Percentiles rank a stretch among this genome's conserved stretches.
Conservation (phyloP, 805 yeast genomes). For the Wickerhamiella dianesei region DNA sequence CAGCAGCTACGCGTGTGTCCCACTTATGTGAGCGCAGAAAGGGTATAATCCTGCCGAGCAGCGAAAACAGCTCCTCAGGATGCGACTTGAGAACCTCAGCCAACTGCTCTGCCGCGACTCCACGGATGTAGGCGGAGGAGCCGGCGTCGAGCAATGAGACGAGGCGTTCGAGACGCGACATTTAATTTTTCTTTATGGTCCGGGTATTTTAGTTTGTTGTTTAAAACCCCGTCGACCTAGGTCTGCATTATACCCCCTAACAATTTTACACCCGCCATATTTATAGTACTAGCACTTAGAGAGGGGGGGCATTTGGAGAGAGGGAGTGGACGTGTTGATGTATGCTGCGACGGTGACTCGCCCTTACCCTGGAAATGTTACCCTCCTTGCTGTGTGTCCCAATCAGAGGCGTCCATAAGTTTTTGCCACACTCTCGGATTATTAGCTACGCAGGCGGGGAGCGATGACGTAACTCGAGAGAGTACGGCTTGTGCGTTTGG, state of each 20-base stretch:
- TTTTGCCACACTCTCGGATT: too few species aligned
- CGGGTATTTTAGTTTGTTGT: not conserved
- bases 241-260: not conserved
- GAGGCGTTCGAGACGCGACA: constrained; percentile 24
- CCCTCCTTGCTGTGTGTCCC: not conserved
- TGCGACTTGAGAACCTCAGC: constrained; percentile 89
- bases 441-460: too few species aligned
- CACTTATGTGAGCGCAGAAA: constrained; percentile 70
- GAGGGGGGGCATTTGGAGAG: not conserved
- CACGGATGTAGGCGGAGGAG: constrained; percentile 81
- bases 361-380: not conserved
- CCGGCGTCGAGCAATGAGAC: constrained; percentile 66
- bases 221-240: too few species aligned
- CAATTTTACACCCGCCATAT: not conserved
- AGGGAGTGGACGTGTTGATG: not conserved
- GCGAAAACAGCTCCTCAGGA: constrained; percentile 77
- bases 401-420: too few species aligned
- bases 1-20: constrained; percentile 95
- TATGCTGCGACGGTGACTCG: not conserved
- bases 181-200: constrained; percentile 4
- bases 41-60: constrained; percentile 83
- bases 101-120: constrained; percentile 93
- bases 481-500: too few species aligned
- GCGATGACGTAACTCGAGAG: too few species aligned
- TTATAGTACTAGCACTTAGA: not conserved